These are phyloP conservation scores for Rubus idaeus DNA, from an alignment of 306 rosid genomes.

Conservation along the genomic window DNA sequence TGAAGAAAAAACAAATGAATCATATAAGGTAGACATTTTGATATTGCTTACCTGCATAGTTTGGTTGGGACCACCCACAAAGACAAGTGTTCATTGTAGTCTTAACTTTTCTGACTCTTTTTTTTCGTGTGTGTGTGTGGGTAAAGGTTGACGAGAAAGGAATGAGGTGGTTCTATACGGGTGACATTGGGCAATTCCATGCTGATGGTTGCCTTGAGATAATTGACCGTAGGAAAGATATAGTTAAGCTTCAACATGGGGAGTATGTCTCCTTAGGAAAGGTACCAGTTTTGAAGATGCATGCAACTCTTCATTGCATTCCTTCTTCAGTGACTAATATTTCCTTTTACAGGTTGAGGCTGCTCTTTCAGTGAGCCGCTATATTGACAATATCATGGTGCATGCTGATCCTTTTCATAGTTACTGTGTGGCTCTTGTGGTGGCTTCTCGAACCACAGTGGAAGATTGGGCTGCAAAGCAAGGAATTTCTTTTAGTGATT, in stretches of 20 bases:
- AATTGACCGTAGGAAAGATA: constrained; percentile 94
- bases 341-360: constrained; percentile 80
- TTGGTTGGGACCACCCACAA: constrained; percentile 10
- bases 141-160: constrained; percentile 83
- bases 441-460: constrained; percentile 58
- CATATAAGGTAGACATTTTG: constrained; percentile 67
- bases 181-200: constrained; percentile 86
- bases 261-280: constrained; percentile 96
- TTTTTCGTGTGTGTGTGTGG: constrained; percentile 9
- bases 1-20: constrained; percentile 82
- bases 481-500: constrained; percentile 55
- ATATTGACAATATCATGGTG: constrained; percentile 74
- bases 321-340: constrained; percentile 29
- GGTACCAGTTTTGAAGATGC: constrained; percentile 44
- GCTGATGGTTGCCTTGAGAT: constrained; percentile 93
- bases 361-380: constrained; percentile 68
- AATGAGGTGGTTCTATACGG: constrained; percentile 92
- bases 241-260: constrained; percentile 96
- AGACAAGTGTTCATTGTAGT: constrained; percentile 3
- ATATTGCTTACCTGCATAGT: background rate
- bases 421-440: constrained; percentile 87
- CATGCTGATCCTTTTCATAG: constrained; percentile 91
- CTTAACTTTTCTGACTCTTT: background rate
- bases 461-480: constrained; percentile 81
- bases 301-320: constrained; percentile 14